Conservation (phyloP, 495 filamentous ascomycete species). For the Neurospora tetrasperma region DNA sequence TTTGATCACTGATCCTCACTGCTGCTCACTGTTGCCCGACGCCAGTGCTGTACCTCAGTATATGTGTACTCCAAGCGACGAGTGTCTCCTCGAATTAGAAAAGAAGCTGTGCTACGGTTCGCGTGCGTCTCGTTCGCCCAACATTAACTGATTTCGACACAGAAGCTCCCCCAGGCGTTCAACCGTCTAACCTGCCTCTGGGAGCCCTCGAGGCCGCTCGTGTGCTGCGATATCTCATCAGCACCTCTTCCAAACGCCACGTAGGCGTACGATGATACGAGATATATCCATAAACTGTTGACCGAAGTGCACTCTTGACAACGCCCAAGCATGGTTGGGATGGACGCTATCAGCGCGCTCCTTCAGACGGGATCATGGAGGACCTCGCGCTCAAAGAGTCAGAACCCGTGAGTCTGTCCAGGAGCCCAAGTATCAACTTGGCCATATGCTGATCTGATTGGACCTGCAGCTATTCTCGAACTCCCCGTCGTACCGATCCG, state of each 20-base stretch:
- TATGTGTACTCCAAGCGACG: background rate
- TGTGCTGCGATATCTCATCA: background rate
- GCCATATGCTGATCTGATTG: background rate
- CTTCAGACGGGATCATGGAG: slow-evolving; percentile 33
- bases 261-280: background rate
- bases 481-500: slow-evolving; percentile 1
- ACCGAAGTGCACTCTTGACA: background rate
- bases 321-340: slow-evolving; percentile 26
- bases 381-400: slow-evolving; percentile 32
- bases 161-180: background rate
- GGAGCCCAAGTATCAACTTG: background rate
- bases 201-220: background rate
- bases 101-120: background rate
- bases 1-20: background rate
- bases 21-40: background rate
- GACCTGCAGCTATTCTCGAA: background rate
- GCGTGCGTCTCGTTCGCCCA: background rate
- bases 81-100: background rate
- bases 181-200: background rate
- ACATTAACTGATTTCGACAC: background rate
- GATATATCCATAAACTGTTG: background rate
- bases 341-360: slow-evolving; percentile 26
- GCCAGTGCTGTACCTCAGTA: background rate
- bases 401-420: slow-evolving; percentile 25
- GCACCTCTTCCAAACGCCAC: background rate